Evolutionary conservation across 768 basidiomycete genomes (phyloP).

Genomic region (Tephrocybe sp.): DNA sequence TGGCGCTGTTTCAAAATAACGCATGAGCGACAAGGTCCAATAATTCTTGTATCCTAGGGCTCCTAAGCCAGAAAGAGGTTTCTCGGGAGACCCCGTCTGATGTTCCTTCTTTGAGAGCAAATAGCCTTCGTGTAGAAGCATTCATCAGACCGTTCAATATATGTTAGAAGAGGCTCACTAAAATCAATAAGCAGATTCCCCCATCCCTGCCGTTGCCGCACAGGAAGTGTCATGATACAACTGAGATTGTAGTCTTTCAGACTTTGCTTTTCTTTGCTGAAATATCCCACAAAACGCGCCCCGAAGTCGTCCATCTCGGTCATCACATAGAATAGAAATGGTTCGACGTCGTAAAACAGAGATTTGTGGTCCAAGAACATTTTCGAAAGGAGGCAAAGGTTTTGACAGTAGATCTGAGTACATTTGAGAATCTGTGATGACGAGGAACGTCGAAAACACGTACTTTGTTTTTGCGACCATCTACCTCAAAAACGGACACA

Average conservation of each 20-base stretch:
- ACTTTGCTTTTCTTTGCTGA: conserved; percentile 97
- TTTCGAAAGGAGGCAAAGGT: conserved; percentile 94
- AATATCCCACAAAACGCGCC: conserved; percentile 95
- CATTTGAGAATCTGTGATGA: conserved; percentile 15
- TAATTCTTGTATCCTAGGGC: conserved; percentile 94
- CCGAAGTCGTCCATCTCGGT: conserved; percentile 89
- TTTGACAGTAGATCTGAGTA: conserved; percentile 99
- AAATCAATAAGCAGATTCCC: conserved; percentile 97
- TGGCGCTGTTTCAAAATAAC: conserved; percentile 64
- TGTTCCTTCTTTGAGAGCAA: conserved; percentile 94
- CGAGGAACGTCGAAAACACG: conserved; percentile 2
- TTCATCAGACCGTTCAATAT: conserved; percentile 14
- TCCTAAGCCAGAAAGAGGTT: conserved; percentile 91
- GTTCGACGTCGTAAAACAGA: conserved; percentile 98
- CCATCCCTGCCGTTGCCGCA: conserved; percentile 94
- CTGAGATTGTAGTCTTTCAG: conserved; percentile 96
- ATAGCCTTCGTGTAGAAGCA: conserved; percentile 62
- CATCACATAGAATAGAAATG: conserved; percentile 98
- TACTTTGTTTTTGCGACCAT: conserved; percentile 97
- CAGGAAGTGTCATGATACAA: conserved; percentile 99
- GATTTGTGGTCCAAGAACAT: conserved; percentile 99
- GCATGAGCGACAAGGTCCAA: conserved; percentile 89
- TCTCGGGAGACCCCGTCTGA: conserved; percentile 89
- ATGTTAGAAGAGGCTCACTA: conserved; percentile 55
- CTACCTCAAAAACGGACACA: conserved; percentile 95